These are phyloP conservation scores for Saccharomyces pastorianus DNA, from an alignment of 1,139 yeast species.

Conservation along the genomic window DNA sequence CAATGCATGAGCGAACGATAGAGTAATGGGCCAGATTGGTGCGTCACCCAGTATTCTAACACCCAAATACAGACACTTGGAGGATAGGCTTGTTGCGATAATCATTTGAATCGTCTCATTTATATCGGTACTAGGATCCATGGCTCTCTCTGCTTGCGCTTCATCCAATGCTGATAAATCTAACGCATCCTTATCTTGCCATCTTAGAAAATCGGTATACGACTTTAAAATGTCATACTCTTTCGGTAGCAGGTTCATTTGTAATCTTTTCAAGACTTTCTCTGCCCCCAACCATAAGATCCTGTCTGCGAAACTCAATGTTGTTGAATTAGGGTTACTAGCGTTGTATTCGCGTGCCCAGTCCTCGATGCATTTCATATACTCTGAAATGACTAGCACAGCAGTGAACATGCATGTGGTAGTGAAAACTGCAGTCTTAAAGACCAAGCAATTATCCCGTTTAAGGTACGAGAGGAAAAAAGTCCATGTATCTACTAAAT, in stretches of 20 bases:
- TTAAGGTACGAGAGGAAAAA: constrained; percentile 55
- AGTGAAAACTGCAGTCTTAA: constrained; percentile 68
- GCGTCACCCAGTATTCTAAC: constrained; percentile 73
- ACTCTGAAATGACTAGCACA: constrained; percentile 52
- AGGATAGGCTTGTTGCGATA: constrained; percentile 43
- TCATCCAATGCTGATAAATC: constrained; percentile 43
- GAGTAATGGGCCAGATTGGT: constrained; percentile 76
- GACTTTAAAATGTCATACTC: constrained; percentile 38
- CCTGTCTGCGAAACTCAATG: constrained; percentile 31
- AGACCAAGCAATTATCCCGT: constrained; percentile 55
- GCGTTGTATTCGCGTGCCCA: constrained; percentile 36
- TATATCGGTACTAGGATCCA: constrained; percentile 37
- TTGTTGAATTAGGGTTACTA: constrained; percentile 15
- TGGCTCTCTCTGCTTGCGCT: constrained; percentile 37
- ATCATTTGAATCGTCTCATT: constrained; percentile 39
- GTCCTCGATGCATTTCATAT: constrained; percentile 47
- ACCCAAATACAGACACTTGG: constrained; percentile 56
- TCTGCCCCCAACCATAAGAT: constrained; percentile 34
- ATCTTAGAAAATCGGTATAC: constrained; percentile 48
- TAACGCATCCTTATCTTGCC: constrained; percentile 48
- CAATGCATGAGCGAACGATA: constrained; percentile 69
- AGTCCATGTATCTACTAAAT: constrained; percentile 59
- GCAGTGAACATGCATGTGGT: constrained; percentile 61
- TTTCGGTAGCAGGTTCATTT: constrained; percentile 42
- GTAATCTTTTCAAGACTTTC: constrained; percentile 47